These are phyloP conservation scores for Podaxis sp. DNA, from an alignment of 768 basidiomycete genomes.

Conservation along the genomic window DNA sequence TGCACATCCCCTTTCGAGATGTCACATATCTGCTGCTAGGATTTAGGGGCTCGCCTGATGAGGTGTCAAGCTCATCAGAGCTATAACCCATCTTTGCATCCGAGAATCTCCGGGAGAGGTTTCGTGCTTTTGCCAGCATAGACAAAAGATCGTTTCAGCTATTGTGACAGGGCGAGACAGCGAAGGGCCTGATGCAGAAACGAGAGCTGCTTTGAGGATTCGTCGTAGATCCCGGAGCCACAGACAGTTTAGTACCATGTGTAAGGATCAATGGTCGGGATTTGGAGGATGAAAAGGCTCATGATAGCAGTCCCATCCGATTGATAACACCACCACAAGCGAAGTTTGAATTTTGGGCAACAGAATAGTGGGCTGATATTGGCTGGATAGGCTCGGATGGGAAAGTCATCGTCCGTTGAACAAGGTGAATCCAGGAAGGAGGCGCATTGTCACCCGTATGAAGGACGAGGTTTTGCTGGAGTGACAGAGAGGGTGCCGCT, in stretches of 20 bases:
- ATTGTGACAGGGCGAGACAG: slow-evolving; percentile 18
- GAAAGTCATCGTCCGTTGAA: slow-evolving; percentile 21
- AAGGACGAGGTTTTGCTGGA: slow-evolving; percentile 16
- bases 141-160: slow-evolving; percentile 13
- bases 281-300: slow-evolving; percentile 19
- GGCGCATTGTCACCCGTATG: slow-evolving; percentile 13
- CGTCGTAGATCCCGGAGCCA: slow-evolving; percentile 1
- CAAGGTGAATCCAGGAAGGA: slow-evolving; percentile 18
- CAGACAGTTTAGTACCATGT: slow-evolving; percentile 13
- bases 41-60: background rate
- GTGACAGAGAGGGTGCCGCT: slow-evolving; percentile 13
- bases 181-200: slow-evolving; percentile 18
- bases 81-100: background rate
- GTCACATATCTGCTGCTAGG: background rate
- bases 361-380: slow-evolving; percentile 14
- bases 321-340: slow-evolving; percentile 20
- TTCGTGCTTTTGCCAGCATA: slow-evolving; percentile 8
- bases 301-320: slow-evolving; percentile 19
- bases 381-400: slow-evolving; percentile 17
- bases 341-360: slow-evolving; percentile 19
- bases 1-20: slow-evolving; percentile 14
- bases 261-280: slow-evolving; percentile 16
- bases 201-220: slow-evolving; percentile 17
- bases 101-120: background rate
- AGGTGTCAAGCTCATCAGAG: background rate